Base-by-base conservation (phyloP, 352 stramenopile species). In the Phytophthora niederhauseri region DNA sequence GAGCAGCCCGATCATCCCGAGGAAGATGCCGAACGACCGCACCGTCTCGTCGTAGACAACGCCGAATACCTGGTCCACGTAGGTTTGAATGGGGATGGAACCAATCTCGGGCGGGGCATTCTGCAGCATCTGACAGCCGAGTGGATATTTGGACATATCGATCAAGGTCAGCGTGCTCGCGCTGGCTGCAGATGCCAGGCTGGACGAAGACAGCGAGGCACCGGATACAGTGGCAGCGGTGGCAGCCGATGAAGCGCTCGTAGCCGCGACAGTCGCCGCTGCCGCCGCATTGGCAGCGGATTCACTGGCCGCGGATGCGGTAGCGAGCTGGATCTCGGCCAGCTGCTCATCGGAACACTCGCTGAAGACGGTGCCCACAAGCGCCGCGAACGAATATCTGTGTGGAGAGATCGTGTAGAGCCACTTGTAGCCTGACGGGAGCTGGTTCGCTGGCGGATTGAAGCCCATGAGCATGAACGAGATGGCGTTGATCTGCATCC, bases 401-500 rank as follows among this genome's bases (percentile, higher is more conserved):
- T 69, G 56, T 9, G 74, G 74, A 4, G 57, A 68, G 28, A 78
- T 66, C 6, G 43, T 28, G 58, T 82, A 74, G 17, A 84, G 54
- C 77, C 71, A 84, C 26, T 69, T 53, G 60, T 75, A 84, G 12
- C 61, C 74, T 0, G 41, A 17, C 9, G 77, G 77, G 46, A 82
- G 81, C 12, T 61, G 24, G 22, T 26, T 48, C 4, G 61, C 57
- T 1, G 74, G 74, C 31, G 75, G 75, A 28, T 76, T 82, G 68
- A 78, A 82, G 17, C 75, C 75, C 60, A 77, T 77, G 57, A 80
- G 72, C 46, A 80, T 41, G 54, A 75, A 70, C 14, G 63, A 76
- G 31, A 81, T 59, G 0, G 60, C 52, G 30, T 73, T 80, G 66
- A 77, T 6, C 6, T 74, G 61, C 36, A 78, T 56, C 19, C 69